Conservation (phyloP, 805 yeast genomes). For the Starmerella sp. region DNA sequence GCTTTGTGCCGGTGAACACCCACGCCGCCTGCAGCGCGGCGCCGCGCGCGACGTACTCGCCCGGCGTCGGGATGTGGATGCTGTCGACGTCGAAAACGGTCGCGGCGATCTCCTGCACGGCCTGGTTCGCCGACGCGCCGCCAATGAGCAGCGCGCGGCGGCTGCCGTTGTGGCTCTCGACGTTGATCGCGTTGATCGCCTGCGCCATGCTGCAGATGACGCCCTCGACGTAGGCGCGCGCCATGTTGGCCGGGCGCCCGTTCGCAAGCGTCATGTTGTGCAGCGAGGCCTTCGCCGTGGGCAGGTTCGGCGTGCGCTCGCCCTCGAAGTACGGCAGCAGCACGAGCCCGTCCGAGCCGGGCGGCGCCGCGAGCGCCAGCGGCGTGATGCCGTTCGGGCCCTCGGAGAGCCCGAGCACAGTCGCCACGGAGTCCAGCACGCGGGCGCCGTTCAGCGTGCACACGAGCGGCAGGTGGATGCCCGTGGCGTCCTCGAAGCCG, state of each 20-base stretch:
- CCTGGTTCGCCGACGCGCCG: slow-evolving; percentile 22
- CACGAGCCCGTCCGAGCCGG: slow-evolving; percentile 20
- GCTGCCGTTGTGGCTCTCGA: not conserved
- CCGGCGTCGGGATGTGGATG: slow-evolving; percentile 17
- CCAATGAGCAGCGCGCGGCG: slow-evolving; percentile 22
- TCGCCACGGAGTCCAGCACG: slow-evolving; percentile 16
- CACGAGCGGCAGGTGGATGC: slow-evolving; percentile 21
- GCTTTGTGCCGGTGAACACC: slow-evolving; percentile 18
- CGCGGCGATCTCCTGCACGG: slow-evolving; percentile 22
- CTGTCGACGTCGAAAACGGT: slow-evolving; percentile 16
- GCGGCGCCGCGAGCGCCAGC: slow-evolving; percentile 16
- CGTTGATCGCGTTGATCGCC: slow-evolving; percentile 17
- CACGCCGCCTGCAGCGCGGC: slow-evolving; percentile 25
- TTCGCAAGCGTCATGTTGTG: slow-evolving; percentile 21
- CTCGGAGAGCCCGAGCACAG: slow-evolving; percentile 4
- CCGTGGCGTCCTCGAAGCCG: slow-evolving; percentile 22
- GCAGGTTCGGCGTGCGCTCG: slow-evolving; percentile 25
- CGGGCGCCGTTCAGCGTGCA: slow-evolving; percentile 25
- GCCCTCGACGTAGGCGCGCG: slow-evolving; percentile 23
- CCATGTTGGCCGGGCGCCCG: slow-evolving; percentile 15
- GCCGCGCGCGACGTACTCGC: slow-evolving; percentile 24
- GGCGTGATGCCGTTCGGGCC: slow-evolving; percentile 17
- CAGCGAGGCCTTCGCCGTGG: slow-evolving; percentile 20
- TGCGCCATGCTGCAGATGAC: slow-evolving; percentile 23
- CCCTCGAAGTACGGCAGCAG: slow-evolving; percentile 24